Percentiles rank a stretch among this genome's conserved stretches.
Evolutionary conservation across 1,284 basidiomycete genomes (phyloP).

Genomic region (Apiotrichum akiyoshidainum): DNA sequence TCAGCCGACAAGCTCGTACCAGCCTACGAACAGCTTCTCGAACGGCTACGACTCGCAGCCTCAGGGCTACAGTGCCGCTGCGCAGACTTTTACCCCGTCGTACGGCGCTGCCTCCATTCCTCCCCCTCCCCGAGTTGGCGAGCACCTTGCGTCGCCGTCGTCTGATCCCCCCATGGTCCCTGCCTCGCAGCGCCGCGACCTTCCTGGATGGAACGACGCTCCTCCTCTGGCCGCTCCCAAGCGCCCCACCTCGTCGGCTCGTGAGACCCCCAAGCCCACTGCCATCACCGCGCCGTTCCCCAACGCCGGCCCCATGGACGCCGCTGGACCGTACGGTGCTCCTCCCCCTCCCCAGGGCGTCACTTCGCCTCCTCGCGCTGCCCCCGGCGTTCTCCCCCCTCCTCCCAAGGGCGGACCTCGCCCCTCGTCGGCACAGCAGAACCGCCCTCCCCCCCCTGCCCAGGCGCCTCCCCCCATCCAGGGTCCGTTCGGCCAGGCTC

Average conservation of each 20-base stretch:
- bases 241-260: slow-evolving; percentile 57
- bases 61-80: slow-evolving; percentile 23
- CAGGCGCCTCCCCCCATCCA: slow-evolving; percentile 12
- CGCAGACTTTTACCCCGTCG: slow-evolving; percentile 20
- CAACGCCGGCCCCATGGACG: slow-evolving; percentile 53
- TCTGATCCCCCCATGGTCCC: slow-evolving; percentile 36
- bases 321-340: background rate
- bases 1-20: slow-evolving; percentile 7
- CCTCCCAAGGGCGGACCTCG: slow-evolving; percentile 47
- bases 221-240: slow-evolving; percentile 55
- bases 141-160: slow-evolving; percentile 8
- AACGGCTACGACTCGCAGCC: slow-evolving; percentile 39
- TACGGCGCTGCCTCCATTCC: slow-evolving; percentile 46
- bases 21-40: slow-evolving; percentile 21
- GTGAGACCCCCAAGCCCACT: slow-evolving; percentile 56
- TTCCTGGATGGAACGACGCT: slow-evolving; percentile 85
- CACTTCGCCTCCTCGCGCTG: slow-evolving; percentile 30
- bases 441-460: background rate
- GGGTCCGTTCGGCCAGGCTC: slow-evolving; percentile 6
- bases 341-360: slow-evolving; percentile 29
- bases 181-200: slow-evolving; percentile 55
- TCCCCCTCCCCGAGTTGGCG: slow-evolving; percentile 45
- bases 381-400: slow-evolving; percentile 45
- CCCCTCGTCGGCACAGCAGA: slow-evolving; percentile 39
- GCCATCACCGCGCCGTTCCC: slow-evolving; percentile 89